A percentile compares a stretch with the other conserved stretches of the same genome.
Evolutionary conservation across 345 rosid species (phyloP).

Genomic region (Hibiscus tridactylites): DNA sequence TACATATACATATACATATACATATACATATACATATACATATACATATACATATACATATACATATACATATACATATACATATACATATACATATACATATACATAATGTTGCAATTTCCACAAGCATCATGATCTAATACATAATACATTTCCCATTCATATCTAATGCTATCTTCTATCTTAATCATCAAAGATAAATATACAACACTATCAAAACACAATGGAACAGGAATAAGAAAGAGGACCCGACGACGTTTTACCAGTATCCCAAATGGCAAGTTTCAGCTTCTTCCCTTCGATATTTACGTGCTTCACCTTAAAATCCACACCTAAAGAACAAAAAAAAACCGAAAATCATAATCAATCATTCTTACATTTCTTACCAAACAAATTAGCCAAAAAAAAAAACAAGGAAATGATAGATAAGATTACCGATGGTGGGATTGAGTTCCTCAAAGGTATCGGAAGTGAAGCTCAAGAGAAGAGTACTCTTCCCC

Average conservation of each 20-base stretch:
- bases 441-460: constrained; percentile 76
- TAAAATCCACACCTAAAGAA: constrained; percentile 76
- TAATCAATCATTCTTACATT: not conserved
- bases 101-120: not conserved
- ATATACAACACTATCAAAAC: not conserved
- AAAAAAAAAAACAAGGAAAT: not conserved
- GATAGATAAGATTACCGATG: constrained; percentile 33
- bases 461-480: constrained; percentile 69
- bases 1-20: not conserved
- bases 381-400: constrained; percentile 1
- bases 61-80: too few species aligned
- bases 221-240: not conserved
- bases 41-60: not conserved
- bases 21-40: not conserved
- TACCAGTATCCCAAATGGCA: constrained; percentile 97
- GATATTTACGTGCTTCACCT: constrained; percentile 65
- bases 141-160: not conserved
- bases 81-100: not conserved
- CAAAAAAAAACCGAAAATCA: not conserved
- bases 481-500: constrained; percentile 65
- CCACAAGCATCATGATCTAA: not conserved
- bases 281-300: constrained; percentile 88
- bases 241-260: not conserved
- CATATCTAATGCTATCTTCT: not conserved
- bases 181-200: not conserved